Base-by-base conservation (phyloP, 768 basidiomycete genomes). In the Rhodotorula toruloides region DNA sequence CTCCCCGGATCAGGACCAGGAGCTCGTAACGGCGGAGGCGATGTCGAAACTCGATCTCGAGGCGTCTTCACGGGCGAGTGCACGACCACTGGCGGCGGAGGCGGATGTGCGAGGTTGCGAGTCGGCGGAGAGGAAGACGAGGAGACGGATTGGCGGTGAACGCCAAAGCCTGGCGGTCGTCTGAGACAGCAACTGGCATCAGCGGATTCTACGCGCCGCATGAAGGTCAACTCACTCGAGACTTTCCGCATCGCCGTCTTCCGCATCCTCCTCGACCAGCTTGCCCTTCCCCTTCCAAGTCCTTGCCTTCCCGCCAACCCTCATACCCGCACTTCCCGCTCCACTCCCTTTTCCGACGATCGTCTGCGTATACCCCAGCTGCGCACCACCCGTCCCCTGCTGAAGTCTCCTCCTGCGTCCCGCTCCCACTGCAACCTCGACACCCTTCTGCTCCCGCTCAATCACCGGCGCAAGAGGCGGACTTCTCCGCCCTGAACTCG, bases 341-440 rank as follows among this genome's bases (percentile, higher is more conserved):
- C 40, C 27, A n/a, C 40, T 25, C 4, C 25, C 22, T n/a, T 40
- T 7, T 16, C 86, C 90, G 82, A 92, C 86, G 74, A 96, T 94
- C 6, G 93, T 96, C 73, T 87, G 85, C 11, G 90, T 88, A 77
- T 93, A 87, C 74, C 87, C 89, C 70, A 96, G 81, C 21, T 83
- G 74, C 17, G 81, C 77, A 70, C 84, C 63, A 9, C 74, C 75
- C 58, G 29, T 21, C 48, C 61, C 25, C 50, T 54, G 22, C 40
- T 60, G 19, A 19, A 39, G 8, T n/a, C 52, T 19, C 17, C 46
- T 8, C n/a, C 43, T 54, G 13, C 46, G n/a, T 29, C 46, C 22
- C 40, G 43, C 39, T 17, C 34, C 27, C 58, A 27, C 40, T 32
- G 31, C 31, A 8, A 2, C 17, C 2, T 37, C 34, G 7, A n/a